phyloP scores from a whole-genome alignment of 208 protist genomes.

The Acanthamoeba lenticulata region DNA sequence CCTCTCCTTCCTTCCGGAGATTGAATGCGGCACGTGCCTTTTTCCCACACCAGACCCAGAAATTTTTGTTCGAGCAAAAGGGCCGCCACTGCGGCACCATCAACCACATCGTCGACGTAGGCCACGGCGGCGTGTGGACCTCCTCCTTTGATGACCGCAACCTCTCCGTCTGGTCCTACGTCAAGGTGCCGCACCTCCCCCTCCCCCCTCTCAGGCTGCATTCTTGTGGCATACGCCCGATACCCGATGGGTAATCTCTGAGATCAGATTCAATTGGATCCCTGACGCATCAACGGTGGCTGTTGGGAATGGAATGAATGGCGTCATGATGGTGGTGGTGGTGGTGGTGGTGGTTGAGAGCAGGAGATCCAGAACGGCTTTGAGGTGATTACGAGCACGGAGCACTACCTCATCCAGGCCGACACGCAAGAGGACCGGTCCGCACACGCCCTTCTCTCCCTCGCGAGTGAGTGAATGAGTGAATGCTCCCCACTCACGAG shows the following conservation, averaged over 20 bases:
- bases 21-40: background rate
- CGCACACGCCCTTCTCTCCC: background rate
- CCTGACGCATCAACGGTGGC: too few species aligned
- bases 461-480: too few species aligned
- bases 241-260: too few species aligned
- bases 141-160: background rate
- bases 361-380: conserved; percentile 50
- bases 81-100: background rate
- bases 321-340: too few species aligned
- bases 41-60: background rate
- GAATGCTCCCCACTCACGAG: too few species aligned
- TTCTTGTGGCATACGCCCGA: too few species aligned
- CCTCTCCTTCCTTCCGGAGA: too few species aligned
- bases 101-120: background rate
- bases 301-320: too few species aligned
- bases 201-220: background rate
- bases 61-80: background rate
- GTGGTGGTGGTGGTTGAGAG: too few species aligned
- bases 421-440: conserved; percentile 50
- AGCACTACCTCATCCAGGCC: conserved; percentile 47
- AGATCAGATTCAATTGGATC: too few species aligned
- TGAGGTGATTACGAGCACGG: conserved; percentile 39
- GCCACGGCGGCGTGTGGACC: background rate
- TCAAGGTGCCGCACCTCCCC: background rate
- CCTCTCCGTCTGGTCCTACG: conserved; percentile 1